phyloP scores from a whole-genome alignment of 2,329 filamentous ascomycete species.

The Ceratocystis alfenasii region DNA sequence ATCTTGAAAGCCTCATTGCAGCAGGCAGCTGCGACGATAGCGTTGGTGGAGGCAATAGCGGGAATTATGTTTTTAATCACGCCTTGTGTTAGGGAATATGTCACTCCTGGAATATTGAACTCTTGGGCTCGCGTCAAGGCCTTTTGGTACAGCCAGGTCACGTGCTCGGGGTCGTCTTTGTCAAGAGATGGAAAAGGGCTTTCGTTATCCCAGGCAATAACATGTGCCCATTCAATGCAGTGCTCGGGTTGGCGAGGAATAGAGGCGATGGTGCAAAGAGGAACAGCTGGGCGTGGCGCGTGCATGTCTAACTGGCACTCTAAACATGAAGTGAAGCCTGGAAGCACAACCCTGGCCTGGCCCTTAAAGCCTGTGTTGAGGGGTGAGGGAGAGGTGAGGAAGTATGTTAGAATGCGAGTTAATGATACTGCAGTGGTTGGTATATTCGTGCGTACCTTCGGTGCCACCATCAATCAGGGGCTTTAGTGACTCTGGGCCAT shows the following conservation, averaged over 20 bases:
- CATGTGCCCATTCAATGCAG: conserved; percentile 97
- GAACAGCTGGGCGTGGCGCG: conserved; percentile 89
- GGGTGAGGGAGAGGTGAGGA: neutral
- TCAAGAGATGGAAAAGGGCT: conserved; percentile 76
- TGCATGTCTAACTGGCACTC: conserved; percentile 99
- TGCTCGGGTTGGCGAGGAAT: conserved; percentile 96
- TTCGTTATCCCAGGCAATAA: conserved; percentile 90
- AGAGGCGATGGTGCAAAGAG: conserved; percentile 88
- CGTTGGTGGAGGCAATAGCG: conserved; percentile 94
- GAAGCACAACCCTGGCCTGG: conserved; percentile 82
- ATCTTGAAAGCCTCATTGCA: conserved; percentile 98
- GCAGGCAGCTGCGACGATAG: conserved; percentile 87
- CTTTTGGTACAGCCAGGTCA: conserved; percentile 89
- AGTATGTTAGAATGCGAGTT: neutral
- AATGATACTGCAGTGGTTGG: neutral
- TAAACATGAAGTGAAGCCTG: conserved; percentile 87
- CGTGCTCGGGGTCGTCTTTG: conserved; percentile 92
- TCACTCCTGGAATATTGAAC: conserved; percentile 84
- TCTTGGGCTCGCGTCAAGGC: conserved; percentile 70
- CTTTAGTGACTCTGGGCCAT: conserved; percentile 75
- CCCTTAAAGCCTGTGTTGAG: conserved; percentile 74
- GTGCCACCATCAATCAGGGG: conserved; percentile 94
- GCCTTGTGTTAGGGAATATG: conserved; percentile 89
- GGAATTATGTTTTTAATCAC: conserved; percentile 99
- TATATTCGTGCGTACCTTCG: conserved; percentile 48